Evolutionary conservation across 139 green algal species (phyloP).

Genomic region (Chlorella sp.): DNA sequence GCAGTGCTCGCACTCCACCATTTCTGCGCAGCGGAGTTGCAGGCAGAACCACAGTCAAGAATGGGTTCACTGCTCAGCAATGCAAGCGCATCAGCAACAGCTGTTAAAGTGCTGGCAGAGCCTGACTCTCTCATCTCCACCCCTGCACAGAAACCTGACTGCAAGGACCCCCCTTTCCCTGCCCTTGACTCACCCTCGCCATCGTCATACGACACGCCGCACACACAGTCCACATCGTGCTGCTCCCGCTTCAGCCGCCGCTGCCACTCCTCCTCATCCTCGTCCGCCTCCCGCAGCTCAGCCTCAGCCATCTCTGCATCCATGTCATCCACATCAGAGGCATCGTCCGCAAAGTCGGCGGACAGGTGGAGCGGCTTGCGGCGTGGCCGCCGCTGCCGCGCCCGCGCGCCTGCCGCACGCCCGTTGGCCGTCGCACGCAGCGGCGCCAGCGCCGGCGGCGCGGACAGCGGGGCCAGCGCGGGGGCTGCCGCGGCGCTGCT

Average conservation of each 20-base stretch:
- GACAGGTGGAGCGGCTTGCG: slow-evolving; percentile 9
- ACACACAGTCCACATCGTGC: slow-evolving; percentile 19
- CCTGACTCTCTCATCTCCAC: too few species aligned
- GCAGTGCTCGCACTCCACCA: slow-evolving; percentile 29
- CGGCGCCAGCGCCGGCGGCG: too few species aligned
- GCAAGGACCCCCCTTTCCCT: too few species aligned
- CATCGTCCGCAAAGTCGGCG: background rate
- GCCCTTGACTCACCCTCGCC: background rate
- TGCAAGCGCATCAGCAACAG: too few species aligned
- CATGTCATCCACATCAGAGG: background rate
- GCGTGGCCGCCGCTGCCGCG: slow-evolving; percentile 8
- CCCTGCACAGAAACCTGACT: too few species aligned
- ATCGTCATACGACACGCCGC: slow-evolving; percentile 9
- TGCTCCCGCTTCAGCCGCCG: background rate
- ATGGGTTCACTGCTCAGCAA: too few species aligned
- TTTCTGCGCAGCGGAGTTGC: background rate
- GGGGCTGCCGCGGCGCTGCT: too few species aligned
- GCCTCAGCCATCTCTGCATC: slow-evolving; percentile 28
- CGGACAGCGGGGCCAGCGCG: too few species aligned
- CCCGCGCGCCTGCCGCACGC: too few species aligned
- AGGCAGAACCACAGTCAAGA: background rate
- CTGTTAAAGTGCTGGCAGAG: too few species aligned
- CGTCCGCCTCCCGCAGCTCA: slow-evolving; percentile 27
- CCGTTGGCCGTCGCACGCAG: too few species aligned
- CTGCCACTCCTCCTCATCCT: slow-evolving; percentile 34